phyloP scores from a whole-genome alignment of 2,329 filamentous ascomycete species.

The Xylaria sp. region DNA sequence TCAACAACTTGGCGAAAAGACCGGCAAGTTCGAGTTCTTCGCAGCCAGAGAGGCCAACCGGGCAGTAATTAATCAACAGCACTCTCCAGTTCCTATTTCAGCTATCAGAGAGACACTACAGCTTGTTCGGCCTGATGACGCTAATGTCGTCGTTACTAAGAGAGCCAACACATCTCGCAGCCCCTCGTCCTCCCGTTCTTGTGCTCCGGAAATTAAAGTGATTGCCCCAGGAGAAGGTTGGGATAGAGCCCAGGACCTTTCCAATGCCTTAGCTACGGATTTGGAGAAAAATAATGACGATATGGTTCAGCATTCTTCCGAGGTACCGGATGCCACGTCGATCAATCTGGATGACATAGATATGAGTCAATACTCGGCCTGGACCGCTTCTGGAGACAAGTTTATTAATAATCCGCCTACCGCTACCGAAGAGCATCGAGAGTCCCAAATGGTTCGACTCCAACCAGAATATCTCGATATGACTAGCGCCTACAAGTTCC shows the following conservation, averaged over 20 bases:
- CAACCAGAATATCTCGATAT: conserved; percentile 48
- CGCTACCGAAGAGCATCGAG: conserved; percentile 27
- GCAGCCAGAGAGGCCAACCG: conserved; percentile 55
- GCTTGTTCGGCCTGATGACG: conserved; percentile 3
- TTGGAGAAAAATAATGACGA: not conserved
- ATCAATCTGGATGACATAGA: conserved; percentile 32
- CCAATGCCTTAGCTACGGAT: not conserved
- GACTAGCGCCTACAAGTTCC: conserved; percentile 50
- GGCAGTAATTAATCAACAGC: conserved; percentile 26
- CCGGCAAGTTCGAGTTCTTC: conserved; percentile 56
- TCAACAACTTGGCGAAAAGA: conserved; percentile 51
- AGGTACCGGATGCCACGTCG: conserved; percentile 14
- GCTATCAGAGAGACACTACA: conserved; percentile 38
- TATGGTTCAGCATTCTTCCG: not conserved
- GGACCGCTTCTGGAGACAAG: conserved; percentile 45
- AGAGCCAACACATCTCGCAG: not conserved
- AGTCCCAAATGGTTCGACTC: conserved; percentile 20
- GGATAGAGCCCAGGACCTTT: not conserved
- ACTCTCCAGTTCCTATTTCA: conserved; percentile 31
- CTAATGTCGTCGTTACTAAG: not conserved
- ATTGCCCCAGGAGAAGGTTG: not conserved
- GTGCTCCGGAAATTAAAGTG: conserved; percentile 10
- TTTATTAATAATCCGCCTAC: conserved; percentile 50
- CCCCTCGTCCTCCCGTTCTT: conserved; percentile 15
- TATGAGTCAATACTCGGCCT: conserved; percentile 33